These are phyloP conservation scores for Myxozyma udenii DNA, from an alignment of 805 yeast genomes.

Conservation along the genomic window DNA sequence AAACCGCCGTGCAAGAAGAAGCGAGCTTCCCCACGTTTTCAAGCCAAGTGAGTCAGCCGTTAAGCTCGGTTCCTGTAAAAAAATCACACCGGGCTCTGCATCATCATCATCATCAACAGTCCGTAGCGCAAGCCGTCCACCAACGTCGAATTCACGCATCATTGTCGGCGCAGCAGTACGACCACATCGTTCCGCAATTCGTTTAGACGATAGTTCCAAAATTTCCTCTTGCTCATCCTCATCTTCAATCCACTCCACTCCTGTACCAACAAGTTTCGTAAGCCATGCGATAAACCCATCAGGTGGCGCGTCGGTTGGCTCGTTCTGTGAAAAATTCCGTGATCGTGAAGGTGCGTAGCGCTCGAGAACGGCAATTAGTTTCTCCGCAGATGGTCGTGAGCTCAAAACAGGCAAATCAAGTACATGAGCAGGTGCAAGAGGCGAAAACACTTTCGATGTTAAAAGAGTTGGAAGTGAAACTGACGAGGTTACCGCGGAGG, in stretches of 20 bases:
- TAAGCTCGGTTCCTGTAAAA: constrained; percentile 76
- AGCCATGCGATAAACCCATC: constrained; percentile 22
- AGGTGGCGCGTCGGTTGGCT: constrained; percentile 1
- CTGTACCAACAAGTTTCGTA: constrained; percentile 18
- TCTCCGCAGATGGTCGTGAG: constrained; percentile 10
- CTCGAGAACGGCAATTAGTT: background rate
- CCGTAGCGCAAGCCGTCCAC: constrained; percentile 29
- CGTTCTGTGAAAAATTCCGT: constrained; percentile 6
- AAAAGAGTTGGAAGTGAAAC: constrained; percentile 12
- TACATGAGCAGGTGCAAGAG: constrained; percentile 7
- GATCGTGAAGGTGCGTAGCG: background rate
- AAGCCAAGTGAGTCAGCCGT: constrained; percentile 85
- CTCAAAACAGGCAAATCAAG: constrained; percentile 20
- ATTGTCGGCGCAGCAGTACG: constrained; percentile 76
- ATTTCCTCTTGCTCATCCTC: constrained; percentile 42
- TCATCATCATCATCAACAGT: background rate
- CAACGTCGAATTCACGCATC: constrained; percentile 55
- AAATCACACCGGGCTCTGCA: constrained; percentile 20
- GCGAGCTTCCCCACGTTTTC: constrained; percentile 94
- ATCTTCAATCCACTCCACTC: constrained; percentile 12
- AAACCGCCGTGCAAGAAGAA: constrained; percentile 57
- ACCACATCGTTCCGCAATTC: constrained; percentile 81
- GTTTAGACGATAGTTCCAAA: constrained; percentile 53
- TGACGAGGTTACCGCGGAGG: constrained; percentile 2
- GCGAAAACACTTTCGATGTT: constrained; percentile 19